phyloP scores from a whole-genome alignment of 1,284 basidiomycete genomes.

The Puccinia novopanici region DNA sequence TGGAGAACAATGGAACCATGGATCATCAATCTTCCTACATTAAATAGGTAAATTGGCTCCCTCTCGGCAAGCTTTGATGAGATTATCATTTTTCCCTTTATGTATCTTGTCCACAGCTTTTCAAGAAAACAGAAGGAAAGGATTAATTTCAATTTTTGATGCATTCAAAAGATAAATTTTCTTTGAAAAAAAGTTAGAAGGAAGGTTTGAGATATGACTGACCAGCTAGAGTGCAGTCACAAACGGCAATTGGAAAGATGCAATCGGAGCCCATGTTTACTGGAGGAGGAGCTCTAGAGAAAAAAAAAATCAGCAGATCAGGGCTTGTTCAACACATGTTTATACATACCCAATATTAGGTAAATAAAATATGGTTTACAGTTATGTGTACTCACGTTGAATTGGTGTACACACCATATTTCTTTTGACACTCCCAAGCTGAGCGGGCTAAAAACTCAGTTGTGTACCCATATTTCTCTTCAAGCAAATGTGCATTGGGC shows the following conservation, averaged over 20 bases:
- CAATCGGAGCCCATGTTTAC: conserved; percentile 39
- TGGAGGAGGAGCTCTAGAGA: conserved; percentile 32
- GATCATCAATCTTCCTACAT: background rate
- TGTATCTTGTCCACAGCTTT: background rate
- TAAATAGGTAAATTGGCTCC: conserved; percentile 15
- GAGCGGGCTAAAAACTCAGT: conserved; percentile 27
- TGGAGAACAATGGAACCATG: too few relatives aligned
- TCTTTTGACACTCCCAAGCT: conserved; percentile 50
- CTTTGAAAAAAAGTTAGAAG: background rate
- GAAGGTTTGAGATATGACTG: background rate
- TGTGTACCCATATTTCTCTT: conserved; percentile 38
- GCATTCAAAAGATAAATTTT: background rate
- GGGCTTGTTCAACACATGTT: background rate
- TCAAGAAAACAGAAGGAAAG: background rate
- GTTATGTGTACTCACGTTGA: conserved; percentile 19
- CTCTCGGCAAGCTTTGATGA: conserved; percentile 1
- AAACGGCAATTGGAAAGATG: conserved; percentile 30
- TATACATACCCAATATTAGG: too few relatives aligned
- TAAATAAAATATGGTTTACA: background rate
- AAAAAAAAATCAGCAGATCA: background rate
- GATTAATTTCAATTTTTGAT: too few relatives aligned
- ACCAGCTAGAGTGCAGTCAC: conserved; percentile 45
- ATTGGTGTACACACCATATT: conserved; percentile 46
- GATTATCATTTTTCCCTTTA: background rate
- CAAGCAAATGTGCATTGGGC: conserved; percentile 29